These are phyloP conservation scores for Tetracladium setigerum DNA, from an alignment of 495 filamentous ascomycete genomes.

Conservation along the genomic window DNA sequence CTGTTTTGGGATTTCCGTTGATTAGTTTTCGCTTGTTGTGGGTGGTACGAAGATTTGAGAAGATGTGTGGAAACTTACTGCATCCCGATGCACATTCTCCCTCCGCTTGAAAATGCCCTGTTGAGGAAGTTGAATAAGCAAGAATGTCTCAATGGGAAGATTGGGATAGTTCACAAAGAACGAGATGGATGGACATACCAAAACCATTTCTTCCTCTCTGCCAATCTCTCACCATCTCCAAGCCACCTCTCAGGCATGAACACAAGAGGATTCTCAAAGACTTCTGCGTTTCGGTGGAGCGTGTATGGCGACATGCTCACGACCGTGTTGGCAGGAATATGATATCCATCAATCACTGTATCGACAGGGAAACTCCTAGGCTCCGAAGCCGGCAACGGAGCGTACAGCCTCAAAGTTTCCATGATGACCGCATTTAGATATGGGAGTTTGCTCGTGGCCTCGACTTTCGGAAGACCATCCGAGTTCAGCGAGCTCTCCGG, in stretches of 20 bases:
- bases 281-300: conserved; percentile 55
- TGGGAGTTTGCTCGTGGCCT: conserved; percentile 55
- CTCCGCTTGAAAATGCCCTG: conserved; percentile 22
- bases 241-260: conserved; percentile 24
- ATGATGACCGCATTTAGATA: conserved; percentile 64
- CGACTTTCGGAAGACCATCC: conserved; percentile 18
- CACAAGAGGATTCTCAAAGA: conserved; percentile 44
- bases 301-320: conserved; percentile 61
- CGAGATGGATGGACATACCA: conserved; percentile 5
- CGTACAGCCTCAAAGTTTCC: conserved; percentile 69
- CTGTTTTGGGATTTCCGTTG: conserved; percentile 11
- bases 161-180: no score
- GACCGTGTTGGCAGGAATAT: conserved; percentile 51
- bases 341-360: conserved; percentile 40
- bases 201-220: conserved; percentile 38
- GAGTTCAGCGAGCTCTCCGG: conserved; percentile 18
- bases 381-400: conserved; percentile 67
- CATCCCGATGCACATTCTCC: conserved; percentile 24
- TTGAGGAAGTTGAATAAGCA: no score
- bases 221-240: conserved; percentile 11
- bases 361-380: conserved; percentile 57
- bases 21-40: no score
- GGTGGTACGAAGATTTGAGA: background rate
- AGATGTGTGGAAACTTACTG: conserved; percentile 25
- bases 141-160: no score